phyloP scores from a whole-genome alignment of 495 filamentous ascomycete species.

The Evernia prunastri region DNA sequence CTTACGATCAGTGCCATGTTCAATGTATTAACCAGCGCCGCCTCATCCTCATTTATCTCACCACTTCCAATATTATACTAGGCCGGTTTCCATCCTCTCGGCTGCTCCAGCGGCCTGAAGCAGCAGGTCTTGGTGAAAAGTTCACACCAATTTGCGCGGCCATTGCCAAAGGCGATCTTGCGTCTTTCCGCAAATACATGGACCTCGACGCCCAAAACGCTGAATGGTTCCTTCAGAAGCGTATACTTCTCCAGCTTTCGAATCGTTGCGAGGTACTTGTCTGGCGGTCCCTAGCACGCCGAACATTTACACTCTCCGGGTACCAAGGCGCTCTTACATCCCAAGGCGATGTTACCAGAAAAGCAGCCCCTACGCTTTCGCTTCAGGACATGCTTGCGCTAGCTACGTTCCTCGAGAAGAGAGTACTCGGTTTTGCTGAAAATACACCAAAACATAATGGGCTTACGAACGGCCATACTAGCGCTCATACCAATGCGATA shows the following conservation, averaged over 20 bases:
- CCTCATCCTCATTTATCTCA: constrained; percentile 76
- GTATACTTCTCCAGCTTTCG: constrained; percentile 63
- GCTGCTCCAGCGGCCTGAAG: constrained; percentile 66
- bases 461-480: constrained; percentile 1
- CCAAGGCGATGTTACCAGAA: constrained; percentile 38
- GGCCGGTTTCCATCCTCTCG: constrained; percentile 70
- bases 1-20: constrained; percentile 71
- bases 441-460: neutral
- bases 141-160: constrained; percentile 69
- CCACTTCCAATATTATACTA: constrained; percentile 74
- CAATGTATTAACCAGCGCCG: constrained; percentile 63
- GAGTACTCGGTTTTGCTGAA: constrained; percentile 15
- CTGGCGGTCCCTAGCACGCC: constrained; percentile 76
- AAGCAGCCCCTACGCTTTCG: constrained; percentile 50
- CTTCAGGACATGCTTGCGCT: constrained; percentile 49
- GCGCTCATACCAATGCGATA: constrained; percentile 29
- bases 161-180: constrained; percentile 72
- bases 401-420: constrained; percentile 34
- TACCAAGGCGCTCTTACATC: constrained; percentile 41
- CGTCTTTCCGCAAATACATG: constrained; percentile 65
- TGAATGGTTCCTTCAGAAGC: constrained; percentile 69
- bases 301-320: constrained; percentile 61
- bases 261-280: constrained; percentile 72
- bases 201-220: constrained; percentile 42
- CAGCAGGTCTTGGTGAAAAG: constrained; percentile 56